phyloP scores from a whole-genome alignment of 192 early-diverging fungal genomes.

The Coemansia aciculifera region DNA sequence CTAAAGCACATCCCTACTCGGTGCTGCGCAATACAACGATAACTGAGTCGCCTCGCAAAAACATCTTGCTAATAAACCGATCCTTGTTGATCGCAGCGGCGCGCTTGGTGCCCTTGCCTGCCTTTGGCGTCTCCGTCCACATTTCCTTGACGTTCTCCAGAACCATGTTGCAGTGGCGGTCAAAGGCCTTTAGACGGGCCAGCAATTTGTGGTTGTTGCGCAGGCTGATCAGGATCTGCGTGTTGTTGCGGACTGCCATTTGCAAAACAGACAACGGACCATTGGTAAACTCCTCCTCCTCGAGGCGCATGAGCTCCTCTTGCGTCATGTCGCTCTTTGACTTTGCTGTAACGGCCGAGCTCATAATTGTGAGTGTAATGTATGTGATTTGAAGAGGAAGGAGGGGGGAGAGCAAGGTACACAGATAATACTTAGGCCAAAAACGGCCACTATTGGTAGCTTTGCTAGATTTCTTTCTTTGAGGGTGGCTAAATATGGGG shows the following conservation, averaged over 20 bases:
- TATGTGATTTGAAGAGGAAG: background rate
- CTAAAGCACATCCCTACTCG: slow-evolving; percentile 16
- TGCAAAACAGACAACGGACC: slow-evolving; percentile 95
- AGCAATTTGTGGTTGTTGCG: slow-evolving; percentile 98
- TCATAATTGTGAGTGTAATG: slow-evolving; percentile 22
- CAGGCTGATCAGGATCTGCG: slow-evolving; percentile 94
- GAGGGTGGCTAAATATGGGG: background rate
- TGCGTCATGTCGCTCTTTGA: slow-evolving; percentile 52
- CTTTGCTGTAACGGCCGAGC: slow-evolving; percentile 49
- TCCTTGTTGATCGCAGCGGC: slow-evolving; percentile 97
- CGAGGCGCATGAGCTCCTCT: slow-evolving; percentile 84
- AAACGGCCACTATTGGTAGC: background rate
- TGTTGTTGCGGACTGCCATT: slow-evolving; percentile 92
- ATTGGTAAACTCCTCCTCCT: slow-evolving; percentile 94
- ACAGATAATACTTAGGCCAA: background rate
- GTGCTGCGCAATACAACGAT: slow-evolving; percentile 67
- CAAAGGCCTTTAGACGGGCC: slow-evolving; percentile 98
- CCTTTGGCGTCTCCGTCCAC: slow-evolving; percentile 94
- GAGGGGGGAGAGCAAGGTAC: background rate
- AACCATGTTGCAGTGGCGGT: slow-evolving; percentile 99
- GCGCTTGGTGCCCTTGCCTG: slow-evolving; percentile 89
- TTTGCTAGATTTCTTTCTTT: background rate
- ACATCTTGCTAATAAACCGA: slow-evolving; percentile 97
- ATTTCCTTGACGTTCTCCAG: slow-evolving; percentile 99
- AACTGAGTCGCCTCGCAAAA: slow-evolving; percentile 95